A percentile compares a stretch with the other conserved stretches of the same genome.
phyloP scores from a whole-genome alignment of 805 yeast genomes.

The Myxozyma udenii region DNA sequence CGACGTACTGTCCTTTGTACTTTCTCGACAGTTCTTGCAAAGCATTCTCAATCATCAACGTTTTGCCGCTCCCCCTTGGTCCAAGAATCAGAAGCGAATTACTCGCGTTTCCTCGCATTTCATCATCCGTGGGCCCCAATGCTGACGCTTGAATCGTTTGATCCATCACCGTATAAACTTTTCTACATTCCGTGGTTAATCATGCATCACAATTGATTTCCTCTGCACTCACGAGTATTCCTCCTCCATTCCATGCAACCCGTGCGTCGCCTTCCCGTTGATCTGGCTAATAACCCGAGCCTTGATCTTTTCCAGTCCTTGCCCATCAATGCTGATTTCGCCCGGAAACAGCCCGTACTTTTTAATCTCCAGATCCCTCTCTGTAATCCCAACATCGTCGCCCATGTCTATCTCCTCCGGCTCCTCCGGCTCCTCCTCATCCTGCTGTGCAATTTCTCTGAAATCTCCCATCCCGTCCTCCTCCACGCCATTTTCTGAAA shows the following conservation, averaged over 20 bases:
- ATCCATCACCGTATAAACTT: constrained; percentile 44
- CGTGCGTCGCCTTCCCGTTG: constrained; percentile 15
- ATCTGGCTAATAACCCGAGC: constrained; percentile 22
- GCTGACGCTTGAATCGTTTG: constrained; percentile 21
- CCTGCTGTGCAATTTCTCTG: background rate
- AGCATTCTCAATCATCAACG: constrained; percentile 58
- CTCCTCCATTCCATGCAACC: constrained; percentile 25
- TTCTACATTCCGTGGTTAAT: constrained; percentile 36
- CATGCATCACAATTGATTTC: background rate
- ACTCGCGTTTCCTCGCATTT: constrained; percentile 40
- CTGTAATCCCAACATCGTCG: too few species aligned
- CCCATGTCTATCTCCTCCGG: background rate
- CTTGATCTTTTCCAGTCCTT: constrained; percentile 10
- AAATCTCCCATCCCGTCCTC: background rate
- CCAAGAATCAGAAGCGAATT: constrained; percentile 80
- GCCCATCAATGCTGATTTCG: background rate
- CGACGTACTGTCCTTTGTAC: constrained; percentile 51
- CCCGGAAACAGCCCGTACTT: background rate
- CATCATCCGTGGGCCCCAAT: background rate
- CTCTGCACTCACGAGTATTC: constrained; percentile 12
- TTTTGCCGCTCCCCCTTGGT: constrained; percentile 74
- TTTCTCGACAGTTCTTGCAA: constrained; percentile 45
- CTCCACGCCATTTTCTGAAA: background rate
- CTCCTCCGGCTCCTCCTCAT: background rate
- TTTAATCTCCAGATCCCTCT: background rate